Percentiles rank a stretch among this genome's conserved stretches.
These are phyloP conservation scores for Coleophoma crateriformis DNA, from an alignment of 2,329 filamentous ascomycete genomes.

Conservation along the genomic window DNA sequence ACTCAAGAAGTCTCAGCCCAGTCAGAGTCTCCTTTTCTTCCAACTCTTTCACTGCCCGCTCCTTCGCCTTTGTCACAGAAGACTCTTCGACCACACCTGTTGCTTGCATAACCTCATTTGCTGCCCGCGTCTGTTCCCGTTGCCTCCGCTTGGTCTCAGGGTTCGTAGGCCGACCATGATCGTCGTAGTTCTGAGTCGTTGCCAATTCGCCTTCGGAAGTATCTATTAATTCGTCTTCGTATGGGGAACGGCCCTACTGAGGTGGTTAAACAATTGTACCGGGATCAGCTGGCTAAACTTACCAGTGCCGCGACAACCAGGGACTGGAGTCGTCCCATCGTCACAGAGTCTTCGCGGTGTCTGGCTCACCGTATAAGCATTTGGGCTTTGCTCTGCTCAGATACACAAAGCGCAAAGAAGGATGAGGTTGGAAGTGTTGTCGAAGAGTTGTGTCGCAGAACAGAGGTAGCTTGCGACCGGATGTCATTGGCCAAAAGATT, in stretches of 20 bases:
- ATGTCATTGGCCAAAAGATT: background rate
- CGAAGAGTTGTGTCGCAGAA: too few relatives aligned
- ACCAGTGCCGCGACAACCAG: conserved; percentile 20
- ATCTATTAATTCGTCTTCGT: conserved; percentile 24
- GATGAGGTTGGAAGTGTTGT: too few relatives aligned
- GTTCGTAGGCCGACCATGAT: conserved; percentile 25
- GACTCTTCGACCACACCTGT: conserved; percentile 27
- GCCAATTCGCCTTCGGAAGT: conserved; percentile 2
- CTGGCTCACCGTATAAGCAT: background rate
- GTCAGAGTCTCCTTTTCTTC: conserved; percentile 20
- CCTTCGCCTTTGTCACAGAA: conserved; percentile 16
- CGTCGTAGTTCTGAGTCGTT: conserved; percentile 22
- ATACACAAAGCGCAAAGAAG: too few relatives aligned
- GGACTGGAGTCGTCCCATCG: conserved; percentile 18
- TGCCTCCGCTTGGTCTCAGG: conserved; percentile 24
- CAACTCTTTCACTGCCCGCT: conserved; percentile 7
- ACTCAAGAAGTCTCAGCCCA: conserved; percentile 22
- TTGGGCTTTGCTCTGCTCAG: background rate
- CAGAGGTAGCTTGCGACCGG: too few relatives aligned
- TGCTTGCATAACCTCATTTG: conserved; percentile 29
- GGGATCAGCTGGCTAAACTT: conserved; percentile 2
- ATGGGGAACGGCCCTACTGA: conserved; percentile 25
- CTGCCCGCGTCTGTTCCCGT: conserved; percentile 25
- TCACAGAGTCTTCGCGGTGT: background rate
- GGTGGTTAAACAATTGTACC: too few relatives aligned